These are phyloP conservation scores for Quercus cerris DNA, from an alignment of 306 rosid species.

Conservation along the genomic window DNA sequence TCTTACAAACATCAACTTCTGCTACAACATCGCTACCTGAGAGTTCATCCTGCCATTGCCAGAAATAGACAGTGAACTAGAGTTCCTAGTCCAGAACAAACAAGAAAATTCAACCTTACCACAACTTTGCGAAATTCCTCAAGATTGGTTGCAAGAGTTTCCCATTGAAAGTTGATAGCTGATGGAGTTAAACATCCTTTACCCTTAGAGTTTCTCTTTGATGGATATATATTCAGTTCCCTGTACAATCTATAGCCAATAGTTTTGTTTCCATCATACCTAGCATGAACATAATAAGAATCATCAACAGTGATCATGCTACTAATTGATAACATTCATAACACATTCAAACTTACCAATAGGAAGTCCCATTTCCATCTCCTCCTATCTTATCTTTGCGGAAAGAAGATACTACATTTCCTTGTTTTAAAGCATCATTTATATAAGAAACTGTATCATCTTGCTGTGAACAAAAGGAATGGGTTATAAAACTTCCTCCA, in stretches of 20 bases:
- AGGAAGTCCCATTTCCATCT: conserved; percentile 56
- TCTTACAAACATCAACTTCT: conserved; percentile 46
- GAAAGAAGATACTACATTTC: conserved; percentile 56
- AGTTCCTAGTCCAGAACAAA: neutral
- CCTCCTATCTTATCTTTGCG: conserved; percentile 67
- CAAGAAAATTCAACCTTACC: conserved; percentile 41
- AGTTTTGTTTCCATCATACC: conserved; percentile 74
- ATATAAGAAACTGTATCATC: conserved; percentile 64
- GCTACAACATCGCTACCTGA: conserved; percentile 46
- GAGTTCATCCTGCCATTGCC: conserved; percentile 61
- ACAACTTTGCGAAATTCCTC: conserved; percentile 61
- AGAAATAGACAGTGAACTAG: conserved; percentile 15
- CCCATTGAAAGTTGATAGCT: conserved; percentile 54
- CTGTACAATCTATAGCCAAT: conserved; percentile 60
- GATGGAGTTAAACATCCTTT: conserved; percentile 37
- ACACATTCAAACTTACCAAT: conserved; percentile 51
- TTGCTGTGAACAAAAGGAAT: conserved; percentile 57
- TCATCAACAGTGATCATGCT: conserved; percentile 9
- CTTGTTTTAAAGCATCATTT: conserved; percentile 71
- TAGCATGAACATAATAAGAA: conserved; percentile 31
- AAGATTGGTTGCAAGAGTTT: conserved; percentile 75
- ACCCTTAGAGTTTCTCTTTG: conserved; percentile 36
- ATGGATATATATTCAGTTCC: conserved; percentile 41
- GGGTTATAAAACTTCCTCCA: neutral
- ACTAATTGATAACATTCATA: conserved; percentile 4